A percentile compares a stretch with the other conserved stretches of the same genome.
Conservation (phyloP, 768 basidiomycete genomes). For the Bullera alba region DNA sequence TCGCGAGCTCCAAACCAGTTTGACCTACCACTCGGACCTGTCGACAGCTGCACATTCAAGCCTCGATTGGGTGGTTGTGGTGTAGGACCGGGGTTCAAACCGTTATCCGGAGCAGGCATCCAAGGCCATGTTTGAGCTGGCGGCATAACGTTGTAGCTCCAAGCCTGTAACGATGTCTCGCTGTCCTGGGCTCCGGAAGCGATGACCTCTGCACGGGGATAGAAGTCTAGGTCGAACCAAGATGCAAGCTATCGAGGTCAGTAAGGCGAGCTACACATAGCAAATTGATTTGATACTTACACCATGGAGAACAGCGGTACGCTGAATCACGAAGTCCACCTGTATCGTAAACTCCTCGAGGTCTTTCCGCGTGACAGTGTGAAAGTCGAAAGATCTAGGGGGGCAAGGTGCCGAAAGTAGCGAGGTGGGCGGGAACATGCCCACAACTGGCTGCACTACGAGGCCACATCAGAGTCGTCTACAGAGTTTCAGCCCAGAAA, state of each 20-base stretch:
- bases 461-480: not conserved
- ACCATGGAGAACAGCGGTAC: slow-evolving; percentile 38
- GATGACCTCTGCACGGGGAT: slow-evolving; percentile 19
- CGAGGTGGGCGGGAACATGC: slow-evolving; percentile 39
- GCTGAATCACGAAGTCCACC: slow-evolving; percentile 33
- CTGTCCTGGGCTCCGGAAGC: slow-evolving; percentile 4
- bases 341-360: slow-evolving; percentile 37
- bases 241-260: slow-evolving; percentile 34
- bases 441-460: slow-evolving; percentile 42
- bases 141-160: slow-evolving; percentile 27
- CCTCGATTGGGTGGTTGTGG: slow-evolving; percentile 33
- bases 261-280: not conserved
- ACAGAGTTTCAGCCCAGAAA: not conserved
- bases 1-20: not conserved
- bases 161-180: slow-evolving; percentile 15
- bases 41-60: slow-evolving; percentile 33
- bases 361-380: slow-evolving; percentile 30
- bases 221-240: slow-evolving; percentile 44
- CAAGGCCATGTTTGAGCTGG: slow-evolving; percentile 23
- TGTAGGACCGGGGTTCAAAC: slow-evolving; percentile 33
- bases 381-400: slow-evolving; percentile 43
- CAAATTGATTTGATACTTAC: slow-evolving; percentile 18
- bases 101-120: slow-evolving; percentile 15
- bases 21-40: slow-evolving; percentile 37
- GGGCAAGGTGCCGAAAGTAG: slow-evolving; percentile 29